Evolutionary conservation across 208 protist genomes (phyloP).

Genomic region (Vickermania ingenoplastis): DNA sequence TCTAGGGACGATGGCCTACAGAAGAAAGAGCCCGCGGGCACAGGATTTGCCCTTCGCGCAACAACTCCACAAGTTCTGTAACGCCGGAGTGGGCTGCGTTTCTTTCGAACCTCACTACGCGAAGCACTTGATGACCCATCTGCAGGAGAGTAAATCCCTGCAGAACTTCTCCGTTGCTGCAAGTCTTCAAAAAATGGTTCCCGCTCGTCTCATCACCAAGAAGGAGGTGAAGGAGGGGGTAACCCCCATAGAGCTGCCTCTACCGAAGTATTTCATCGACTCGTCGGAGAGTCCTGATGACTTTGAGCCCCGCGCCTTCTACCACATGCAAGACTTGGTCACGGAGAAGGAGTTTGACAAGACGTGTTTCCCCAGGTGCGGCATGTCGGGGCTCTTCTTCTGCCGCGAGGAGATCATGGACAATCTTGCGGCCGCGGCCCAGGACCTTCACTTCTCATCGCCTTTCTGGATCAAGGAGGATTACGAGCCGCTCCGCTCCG

Average conservation of each 20-base stretch:
- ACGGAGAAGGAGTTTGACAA: constrained; percentile 5
- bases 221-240: constrained; percentile 10
- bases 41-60: constrained; percentile 32
- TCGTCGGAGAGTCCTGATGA: constrained; percentile 25
- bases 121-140: constrained; percentile 42
- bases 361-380: constrained; percentile 52
- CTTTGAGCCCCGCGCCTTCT: constrained; percentile 61
- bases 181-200: constrained; percentile 42
- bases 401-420: constrained; percentile 81
- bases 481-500: constrained; percentile 50
- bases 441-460: constrained; percentile 59
- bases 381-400: constrained; percentile 73
- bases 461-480: constrained; percentile 74
- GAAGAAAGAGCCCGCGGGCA: constrained; percentile 40
- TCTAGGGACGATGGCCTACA: constrained; percentile 58
- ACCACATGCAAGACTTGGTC: constrained; percentile 35
- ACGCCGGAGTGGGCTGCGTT: constrained; percentile 23
- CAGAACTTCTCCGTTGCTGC: constrained; percentile 54
- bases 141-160: constrained; percentile 27
- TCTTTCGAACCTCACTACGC: constrained; percentile 83
- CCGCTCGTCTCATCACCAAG: constrained; percentile 23
- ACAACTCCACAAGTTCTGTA: constrained; percentile 56
- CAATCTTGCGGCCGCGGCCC: constrained; percentile 73
- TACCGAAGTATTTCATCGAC: constrained; percentile 69
- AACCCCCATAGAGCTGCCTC: constrained; percentile 34